Conservation (phyloP, 805 yeast species). For the Candida ovalis region DNA sequence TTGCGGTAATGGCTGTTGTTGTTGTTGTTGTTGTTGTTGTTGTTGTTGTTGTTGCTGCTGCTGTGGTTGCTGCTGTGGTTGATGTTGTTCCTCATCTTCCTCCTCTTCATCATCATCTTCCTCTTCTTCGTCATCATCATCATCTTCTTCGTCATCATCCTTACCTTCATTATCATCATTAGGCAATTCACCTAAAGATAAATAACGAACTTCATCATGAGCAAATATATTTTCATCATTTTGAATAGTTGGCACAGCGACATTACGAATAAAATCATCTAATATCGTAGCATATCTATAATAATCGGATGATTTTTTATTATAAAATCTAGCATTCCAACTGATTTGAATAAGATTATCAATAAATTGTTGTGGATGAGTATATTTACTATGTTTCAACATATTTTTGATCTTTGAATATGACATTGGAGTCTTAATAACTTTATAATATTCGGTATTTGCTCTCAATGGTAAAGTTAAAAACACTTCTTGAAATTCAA, state of each 20-base stretch:
- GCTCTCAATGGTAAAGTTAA: slow-evolving; percentile 71
- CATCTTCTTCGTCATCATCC: slow-evolving; percentile 16
- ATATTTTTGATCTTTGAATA: slow-evolving; percentile 65
- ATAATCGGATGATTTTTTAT: slow-evolving; percentile 63
- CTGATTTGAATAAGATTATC: slow-evolving; percentile 78
- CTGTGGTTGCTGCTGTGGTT: not conserved
- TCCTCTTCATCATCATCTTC: slow-evolving; percentile 13
- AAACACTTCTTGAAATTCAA: slow-evolving; percentile 39
- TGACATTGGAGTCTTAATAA: slow-evolving; percentile 78
- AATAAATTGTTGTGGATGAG: slow-evolving; percentile 62
- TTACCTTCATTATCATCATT: slow-evolving; percentile 33
- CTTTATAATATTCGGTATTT: slow-evolving; percentile 74
- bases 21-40: not conserved
- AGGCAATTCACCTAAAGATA: slow-evolving; percentile 69
- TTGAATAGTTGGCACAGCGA: slow-evolving; percentile 46
- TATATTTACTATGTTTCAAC: slow-evolving; percentile 51
- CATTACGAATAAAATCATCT: slow-evolving; percentile 46
- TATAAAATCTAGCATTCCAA: slow-evolving; percentile 87
- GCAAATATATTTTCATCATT: slow-evolving; percentile 35
- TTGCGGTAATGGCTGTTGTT: not conserved
- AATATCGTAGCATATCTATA: slow-evolving; percentile 64
- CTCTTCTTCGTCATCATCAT: slow-evolving; percentile 19
- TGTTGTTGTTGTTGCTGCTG: not conserved
- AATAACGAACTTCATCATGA: slow-evolving; percentile 42
- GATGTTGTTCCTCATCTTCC: not conserved